Percentiles rank a stretch among this genome's conserved stretches.
Conservation (phyloP, 176 grass and related monocot species). For the Carex scoparia region DNA sequence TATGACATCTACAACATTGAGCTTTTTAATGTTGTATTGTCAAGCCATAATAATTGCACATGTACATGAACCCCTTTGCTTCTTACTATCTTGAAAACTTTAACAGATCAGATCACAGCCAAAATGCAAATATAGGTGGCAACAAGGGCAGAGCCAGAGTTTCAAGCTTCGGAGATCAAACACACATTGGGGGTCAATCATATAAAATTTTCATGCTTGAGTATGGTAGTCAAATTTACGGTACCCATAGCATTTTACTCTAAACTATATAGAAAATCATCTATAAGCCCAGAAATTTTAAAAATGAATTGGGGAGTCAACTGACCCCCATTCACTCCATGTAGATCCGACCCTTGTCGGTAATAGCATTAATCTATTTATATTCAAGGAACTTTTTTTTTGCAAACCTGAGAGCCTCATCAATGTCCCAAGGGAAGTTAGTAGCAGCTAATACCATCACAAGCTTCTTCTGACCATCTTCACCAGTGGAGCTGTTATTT, state of each 20-base stretch:
- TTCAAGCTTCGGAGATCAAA: no score
- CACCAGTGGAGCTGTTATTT: slow-evolving; percentile 71
- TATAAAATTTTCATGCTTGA: no score
- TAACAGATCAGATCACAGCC: not conserved
- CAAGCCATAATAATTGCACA: not conserved
- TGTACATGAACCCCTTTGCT: not conserved
- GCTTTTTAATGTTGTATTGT: not conserved
- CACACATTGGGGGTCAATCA: no score
- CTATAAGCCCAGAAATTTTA: no score
- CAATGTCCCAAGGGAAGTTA: slow-evolving; percentile 98
- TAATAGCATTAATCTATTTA: not conserved
- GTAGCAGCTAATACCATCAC: slow-evolving; percentile 97
- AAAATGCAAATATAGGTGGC: not conserved
- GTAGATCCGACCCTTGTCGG: no score
- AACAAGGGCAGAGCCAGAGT: not conserved
- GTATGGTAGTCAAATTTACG: no score
- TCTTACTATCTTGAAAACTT: not conserved
- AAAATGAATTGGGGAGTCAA: no score
- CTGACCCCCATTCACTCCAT: no score
- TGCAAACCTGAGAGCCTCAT: slow-evolving; percentile 83
- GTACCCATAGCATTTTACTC: no score
- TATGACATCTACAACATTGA: not conserved
- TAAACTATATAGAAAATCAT: no score
- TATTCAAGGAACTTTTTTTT: not conserved
- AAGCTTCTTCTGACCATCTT: slow-evolving; percentile 89